Conservation (phyloP, 2,329 filamentous ascomycete species). For the Balansia obtecta region DNA sequence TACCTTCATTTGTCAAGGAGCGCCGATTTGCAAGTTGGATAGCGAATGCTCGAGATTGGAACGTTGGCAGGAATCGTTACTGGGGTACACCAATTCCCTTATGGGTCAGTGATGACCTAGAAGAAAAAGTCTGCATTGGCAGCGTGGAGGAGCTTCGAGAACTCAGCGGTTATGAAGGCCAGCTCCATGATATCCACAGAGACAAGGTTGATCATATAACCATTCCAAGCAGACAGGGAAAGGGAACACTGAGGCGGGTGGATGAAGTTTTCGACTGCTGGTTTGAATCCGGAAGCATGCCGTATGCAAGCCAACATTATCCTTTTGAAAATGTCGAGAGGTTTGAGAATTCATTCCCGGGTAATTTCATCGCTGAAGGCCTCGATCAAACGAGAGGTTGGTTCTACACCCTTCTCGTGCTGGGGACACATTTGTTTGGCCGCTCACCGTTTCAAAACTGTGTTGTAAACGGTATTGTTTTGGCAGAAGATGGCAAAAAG, state of each 20-base stretch:
- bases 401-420: constrained; percentile 87
- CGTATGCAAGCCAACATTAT: constrained; percentile 82
- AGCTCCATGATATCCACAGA: constrained; percentile 76
- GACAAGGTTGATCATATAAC: constrained; percentile 92
- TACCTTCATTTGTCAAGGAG: constrained; percentile 82
- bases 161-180: constrained; percentile 74
- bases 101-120: constrained; percentile 82
- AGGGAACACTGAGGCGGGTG: constrained; percentile 66
- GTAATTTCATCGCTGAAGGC: constrained; percentile 89
- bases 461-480: constrained; percentile 89
- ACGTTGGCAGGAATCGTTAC: constrained; percentile 84
- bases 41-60: constrained; percentile 83
- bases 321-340: constrained; percentile 80
- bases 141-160: constrained; percentile 75
- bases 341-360: constrained; percentile 72
- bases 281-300: constrained; percentile 96
- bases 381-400: constrained; percentile 89
- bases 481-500: constrained; percentile 93
- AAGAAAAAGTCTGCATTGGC: constrained; percentile 77
- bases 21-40: constrained; percentile 89
- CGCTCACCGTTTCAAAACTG: constrained; percentile 85
- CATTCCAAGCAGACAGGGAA: constrained; percentile 81
- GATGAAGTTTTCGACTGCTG: constrained; percentile 94
- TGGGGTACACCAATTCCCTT: constrained; percentile 90
- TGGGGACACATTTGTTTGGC: constrained; percentile 80